Conservation (phyloP, 2,329 filamentous ascomycete species). For the Onygena corvina region DNA sequence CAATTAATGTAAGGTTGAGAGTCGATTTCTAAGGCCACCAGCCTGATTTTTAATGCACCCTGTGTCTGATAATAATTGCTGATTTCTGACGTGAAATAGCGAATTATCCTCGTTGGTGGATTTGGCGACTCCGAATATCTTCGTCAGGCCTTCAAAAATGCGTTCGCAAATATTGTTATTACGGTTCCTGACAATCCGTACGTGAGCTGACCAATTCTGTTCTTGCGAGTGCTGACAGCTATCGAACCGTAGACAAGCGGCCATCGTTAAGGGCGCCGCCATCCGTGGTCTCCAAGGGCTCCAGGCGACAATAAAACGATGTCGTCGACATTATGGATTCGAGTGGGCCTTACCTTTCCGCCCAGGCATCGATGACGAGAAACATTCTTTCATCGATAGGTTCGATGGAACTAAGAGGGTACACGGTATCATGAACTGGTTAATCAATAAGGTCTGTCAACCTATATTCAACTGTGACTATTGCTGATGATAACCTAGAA, state of each 20-base stretch:
- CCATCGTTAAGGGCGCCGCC: conserved; percentile 11
- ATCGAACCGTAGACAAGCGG: conserved; percentile 5
- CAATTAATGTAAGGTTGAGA: background rate
- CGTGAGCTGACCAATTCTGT: background rate
- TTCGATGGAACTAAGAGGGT: conserved; percentile 3
- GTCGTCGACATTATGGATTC: conserved; percentile 12
- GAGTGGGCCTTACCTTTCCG: background rate
- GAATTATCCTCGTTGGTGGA: conserved; percentile 14
- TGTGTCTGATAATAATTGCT: no score
- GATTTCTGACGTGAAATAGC: conserved; percentile 1
- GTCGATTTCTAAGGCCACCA: background rate
- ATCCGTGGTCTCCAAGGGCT: conserved; percentile 10
- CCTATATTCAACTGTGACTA: background rate
- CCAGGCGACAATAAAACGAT: conserved; percentile 7
- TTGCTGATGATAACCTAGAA: no score
- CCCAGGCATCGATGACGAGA: conserved; percentile 6
- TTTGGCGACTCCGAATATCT: conserved; percentile 16
- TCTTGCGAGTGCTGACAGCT: background rate
- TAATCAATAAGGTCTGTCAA: conserved; percentile 9
- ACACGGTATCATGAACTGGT: conserved; percentile 5
- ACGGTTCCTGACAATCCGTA: background rate
- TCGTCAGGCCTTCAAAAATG: background rate
- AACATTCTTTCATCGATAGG: background rate
- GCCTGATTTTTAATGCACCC: no score
- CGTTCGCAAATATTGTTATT: conserved; percentile 5